Conservation (phyloP, 306 rosid species). For the Cucurbita moschata region DNA sequence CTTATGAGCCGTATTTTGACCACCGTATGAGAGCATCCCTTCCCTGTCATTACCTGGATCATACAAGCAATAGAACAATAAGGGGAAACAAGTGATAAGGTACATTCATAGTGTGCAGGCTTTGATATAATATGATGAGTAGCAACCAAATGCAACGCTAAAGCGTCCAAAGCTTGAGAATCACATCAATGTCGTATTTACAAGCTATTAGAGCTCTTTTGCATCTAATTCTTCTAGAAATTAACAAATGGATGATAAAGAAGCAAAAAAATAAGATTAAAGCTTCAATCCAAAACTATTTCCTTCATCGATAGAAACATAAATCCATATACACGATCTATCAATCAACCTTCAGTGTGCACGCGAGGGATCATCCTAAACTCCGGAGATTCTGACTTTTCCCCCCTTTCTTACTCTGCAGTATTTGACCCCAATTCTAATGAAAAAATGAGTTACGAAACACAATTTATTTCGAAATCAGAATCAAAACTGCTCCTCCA, state of each 20-base stretch:
- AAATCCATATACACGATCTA: not conserved
- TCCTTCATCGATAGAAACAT: not conserved
- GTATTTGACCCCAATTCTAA: not conserved
- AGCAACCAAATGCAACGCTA: not conserved
- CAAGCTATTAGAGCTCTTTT: not conserved
- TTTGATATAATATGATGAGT: too few species aligned
- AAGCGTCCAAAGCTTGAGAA: not conserved
- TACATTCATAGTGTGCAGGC: too few species aligned
- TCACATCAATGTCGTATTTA: not conserved
- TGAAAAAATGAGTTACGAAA: not conserved
- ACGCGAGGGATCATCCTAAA: not conserved
- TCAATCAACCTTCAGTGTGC: not conserved
- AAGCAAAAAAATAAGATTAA: not conserved
- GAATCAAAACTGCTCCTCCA: not conserved
- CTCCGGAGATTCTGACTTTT: not conserved
- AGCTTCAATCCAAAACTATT: not conserved
- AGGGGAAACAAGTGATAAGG: not conserved
- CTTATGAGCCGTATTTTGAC: conserved; percentile 26
- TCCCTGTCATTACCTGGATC: conserved; percentile 43
- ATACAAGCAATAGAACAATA: conserved; percentile 3
- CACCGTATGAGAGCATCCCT: conserved; percentile 24
- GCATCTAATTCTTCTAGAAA: not conserved
- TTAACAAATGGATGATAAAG: not conserved
- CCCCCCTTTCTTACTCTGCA: not conserved
- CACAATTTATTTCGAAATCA: not conserved